Evolutionary conservation across 306 rosid species (phyloP), one percentile per base, ranked within the genome.

Genomic region (Comarum palustre): DNA sequence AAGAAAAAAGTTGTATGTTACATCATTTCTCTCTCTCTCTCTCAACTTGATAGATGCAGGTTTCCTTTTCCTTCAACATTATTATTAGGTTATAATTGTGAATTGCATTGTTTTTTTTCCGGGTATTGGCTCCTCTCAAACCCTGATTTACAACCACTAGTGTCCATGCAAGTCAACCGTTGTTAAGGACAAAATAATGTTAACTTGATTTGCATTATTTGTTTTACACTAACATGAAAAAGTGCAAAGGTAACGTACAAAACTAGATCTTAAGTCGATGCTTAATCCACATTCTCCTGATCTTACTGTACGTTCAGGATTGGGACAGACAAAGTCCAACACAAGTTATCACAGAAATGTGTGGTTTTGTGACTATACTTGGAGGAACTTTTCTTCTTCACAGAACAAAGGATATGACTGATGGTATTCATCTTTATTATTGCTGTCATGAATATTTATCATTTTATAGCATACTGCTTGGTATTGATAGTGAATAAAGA

Each of bases 321-420:
- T 95, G 99, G 99, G 99, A 95, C 81, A 83, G 99, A 82, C 99
- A 95, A 73, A 95, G 96, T 87, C 99, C 99, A 76, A 95, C 99
- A 7, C 97, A 95, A 82, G 99, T 95, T 78, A 74, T 95, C 75
- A 95, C 99, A 1, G 99, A 95, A 81, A 83, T 95, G 73, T 95
- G 99, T 77, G 99, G 99, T 63, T 95, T 95, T 84, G 99, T 95
- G 85, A 95, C 99, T 13, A 95, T 95, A 71, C 99, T 95, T 71
- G 89, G 96, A 1, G 99, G 99, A 82, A 95, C 99, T 82, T 95
- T 95, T 87, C 97, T 95, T 81, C 99, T 95, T 65, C 99, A 95
- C 88, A 91, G 80, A 87, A 95, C 99, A 60, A 95, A 95, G 89
- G 99, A 95, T 74, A 88, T 95, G 99, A 68, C 76, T 20, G 99